These are phyloP conservation scores for Kodamaea kakaduensis DNA, from an alignment of 805 yeast species.

Conservation along the genomic window DNA sequence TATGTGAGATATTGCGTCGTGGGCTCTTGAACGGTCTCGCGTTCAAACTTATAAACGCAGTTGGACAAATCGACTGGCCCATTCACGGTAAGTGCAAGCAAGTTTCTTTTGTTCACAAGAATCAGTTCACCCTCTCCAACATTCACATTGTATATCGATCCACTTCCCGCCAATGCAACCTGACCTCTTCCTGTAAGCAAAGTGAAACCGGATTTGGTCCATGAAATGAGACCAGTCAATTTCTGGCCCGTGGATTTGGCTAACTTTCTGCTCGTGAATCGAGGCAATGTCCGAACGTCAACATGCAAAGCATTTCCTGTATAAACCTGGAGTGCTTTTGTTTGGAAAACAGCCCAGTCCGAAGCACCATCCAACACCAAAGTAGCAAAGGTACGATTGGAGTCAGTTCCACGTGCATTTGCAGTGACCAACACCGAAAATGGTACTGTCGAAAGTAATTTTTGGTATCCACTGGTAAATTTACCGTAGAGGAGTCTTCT, in stretches of 20 bases:
- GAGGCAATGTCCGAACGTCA: constrained; percentile 37
- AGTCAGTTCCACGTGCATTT: constrained; percentile 16
- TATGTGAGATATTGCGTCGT: constrained; percentile 1
- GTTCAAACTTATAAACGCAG: constrained; percentile 28
- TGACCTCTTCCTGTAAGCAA: constrained; percentile 57
- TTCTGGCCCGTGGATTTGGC: constrained; percentile 21
- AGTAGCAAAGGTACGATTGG: constrained; percentile 38
- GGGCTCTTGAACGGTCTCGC: constrained; percentile 11
- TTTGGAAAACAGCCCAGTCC: constrained; percentile 60
- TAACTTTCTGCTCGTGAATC: constrained; percentile 30
- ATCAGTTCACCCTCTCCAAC: constrained; percentile 46
- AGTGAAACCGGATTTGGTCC: constrained; percentile 40
- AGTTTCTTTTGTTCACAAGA: constrained; percentile 41
- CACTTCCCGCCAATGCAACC: constrained; percentile 51
- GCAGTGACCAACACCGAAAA: constrained; percentile 43
- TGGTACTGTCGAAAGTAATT: constrained; percentile 46
- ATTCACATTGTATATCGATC: constrained; percentile 47
- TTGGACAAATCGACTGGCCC: constrained; percentile 45
- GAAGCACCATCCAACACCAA: constrained; percentile 52
- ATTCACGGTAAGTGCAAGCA: constrained; percentile 49
- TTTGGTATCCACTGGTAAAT: constrained; percentile 43
- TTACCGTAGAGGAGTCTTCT: constrained; percentile 44
- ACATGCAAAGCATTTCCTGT: constrained; percentile 50
- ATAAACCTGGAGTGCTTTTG: constrained; percentile 46
- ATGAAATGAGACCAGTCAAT: constrained; percentile 39